phyloP scores from a whole-genome alignment of 768 basidiomycete genomes.

The Mycena vulgaris region DNA sequence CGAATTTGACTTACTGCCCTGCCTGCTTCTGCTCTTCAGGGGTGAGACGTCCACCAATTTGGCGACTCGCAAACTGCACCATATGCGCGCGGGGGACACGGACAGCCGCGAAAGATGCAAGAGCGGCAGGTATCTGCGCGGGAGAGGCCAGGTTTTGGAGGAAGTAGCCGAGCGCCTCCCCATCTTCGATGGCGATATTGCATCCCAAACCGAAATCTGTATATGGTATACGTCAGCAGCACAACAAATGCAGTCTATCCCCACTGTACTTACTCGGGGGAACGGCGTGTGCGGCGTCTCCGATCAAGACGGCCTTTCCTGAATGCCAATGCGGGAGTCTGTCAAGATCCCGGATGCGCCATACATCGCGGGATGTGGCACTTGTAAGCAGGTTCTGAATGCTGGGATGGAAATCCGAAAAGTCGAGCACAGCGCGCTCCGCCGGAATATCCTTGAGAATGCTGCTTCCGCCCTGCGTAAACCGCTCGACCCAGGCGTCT shows the following conservation, averaged over 20 bases:
- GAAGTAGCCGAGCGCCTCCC: constrained; percentile 49
- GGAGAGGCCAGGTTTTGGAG: constrained; percentile 36
- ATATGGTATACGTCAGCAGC: background rate
- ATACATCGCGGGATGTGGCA: constrained; percentile 30
- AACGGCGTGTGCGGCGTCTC: constrained; percentile 37
- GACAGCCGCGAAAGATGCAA: constrained; percentile 20
- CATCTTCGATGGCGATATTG: constrained; percentile 53
- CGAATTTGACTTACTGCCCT: constrained; percentile 21
- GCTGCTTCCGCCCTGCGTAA: constrained; percentile 26
- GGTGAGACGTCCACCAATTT: constrained; percentile 20
- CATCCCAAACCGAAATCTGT: constrained; percentile 45
- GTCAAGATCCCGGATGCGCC: constrained; percentile 37
- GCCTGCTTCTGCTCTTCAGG: constrained; percentile 29
- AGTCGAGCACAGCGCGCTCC: constrained; percentile 24
- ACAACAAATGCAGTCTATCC: background rate
- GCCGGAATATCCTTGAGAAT: constrained; percentile 30
- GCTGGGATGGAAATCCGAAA: constrained; percentile 29
- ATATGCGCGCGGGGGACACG: constrained; percentile 32
- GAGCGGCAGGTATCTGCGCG: constrained; percentile 18
- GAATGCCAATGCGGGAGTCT: constrained; percentile 17
- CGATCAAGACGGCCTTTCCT: constrained; percentile 32
- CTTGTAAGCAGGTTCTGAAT: constrained; percentile 21
- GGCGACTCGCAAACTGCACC: constrained; percentile 35
- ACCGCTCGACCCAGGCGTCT: constrained; percentile 26
- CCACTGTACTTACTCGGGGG: constrained; percentile 27